These are phyloP conservation scores for Lentithecium fluviatile DNA, from an alignment of 495 filamentous ascomycete species.

Conservation along the genomic window DNA sequence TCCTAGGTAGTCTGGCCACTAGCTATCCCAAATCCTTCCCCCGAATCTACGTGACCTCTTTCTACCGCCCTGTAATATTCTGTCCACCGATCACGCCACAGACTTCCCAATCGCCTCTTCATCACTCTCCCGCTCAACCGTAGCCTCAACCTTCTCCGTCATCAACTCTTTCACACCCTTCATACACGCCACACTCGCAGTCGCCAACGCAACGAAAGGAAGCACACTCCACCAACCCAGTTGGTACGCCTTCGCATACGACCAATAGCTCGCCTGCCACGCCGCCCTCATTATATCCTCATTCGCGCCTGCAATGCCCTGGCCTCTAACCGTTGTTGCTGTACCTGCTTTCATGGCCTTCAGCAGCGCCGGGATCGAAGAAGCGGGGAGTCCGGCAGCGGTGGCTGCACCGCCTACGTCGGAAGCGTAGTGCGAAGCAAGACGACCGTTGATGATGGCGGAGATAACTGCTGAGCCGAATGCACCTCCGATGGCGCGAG, in stretches of 20 bases:
- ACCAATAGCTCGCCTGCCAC: slow-evolving; percentile 43
- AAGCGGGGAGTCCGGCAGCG: slow-evolving; percentile 45
- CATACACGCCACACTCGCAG: slow-evolving; percentile 47
- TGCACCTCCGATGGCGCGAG: slow-evolving; percentile 55
- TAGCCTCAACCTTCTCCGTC: slow-evolving; percentile 41
- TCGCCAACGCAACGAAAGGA: slow-evolving; percentile 54
- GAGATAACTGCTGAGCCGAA: slow-evolving; percentile 56
- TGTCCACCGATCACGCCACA: no score
- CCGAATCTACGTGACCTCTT: no score
- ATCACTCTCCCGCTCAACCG: slow-evolving; percentile 29
- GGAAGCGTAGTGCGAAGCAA: slow-evolving; percentile 45
- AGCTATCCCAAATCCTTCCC: no score
- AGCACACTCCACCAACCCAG: slow-evolving; percentile 54
- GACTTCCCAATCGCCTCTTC: slow-evolving; percentile 8
- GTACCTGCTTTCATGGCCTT: slow-evolving; percentile 33
- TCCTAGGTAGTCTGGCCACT: no score
- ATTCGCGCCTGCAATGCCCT: slow-evolving; percentile 42
- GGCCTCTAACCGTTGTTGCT: neutral
- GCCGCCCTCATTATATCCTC: slow-evolving; percentile 43
- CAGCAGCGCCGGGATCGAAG: slow-evolving; percentile 44
- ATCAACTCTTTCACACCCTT: slow-evolving; percentile 48
- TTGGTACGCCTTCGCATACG: slow-evolving; percentile 49
- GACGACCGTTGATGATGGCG: slow-evolving; percentile 53
- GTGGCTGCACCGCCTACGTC: slow-evolving; percentile 44
- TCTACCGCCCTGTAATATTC: no score